phyloP scores from a whole-genome alignment of 208 protist genomes.

The Trypanosoma melophagium region DNA sequence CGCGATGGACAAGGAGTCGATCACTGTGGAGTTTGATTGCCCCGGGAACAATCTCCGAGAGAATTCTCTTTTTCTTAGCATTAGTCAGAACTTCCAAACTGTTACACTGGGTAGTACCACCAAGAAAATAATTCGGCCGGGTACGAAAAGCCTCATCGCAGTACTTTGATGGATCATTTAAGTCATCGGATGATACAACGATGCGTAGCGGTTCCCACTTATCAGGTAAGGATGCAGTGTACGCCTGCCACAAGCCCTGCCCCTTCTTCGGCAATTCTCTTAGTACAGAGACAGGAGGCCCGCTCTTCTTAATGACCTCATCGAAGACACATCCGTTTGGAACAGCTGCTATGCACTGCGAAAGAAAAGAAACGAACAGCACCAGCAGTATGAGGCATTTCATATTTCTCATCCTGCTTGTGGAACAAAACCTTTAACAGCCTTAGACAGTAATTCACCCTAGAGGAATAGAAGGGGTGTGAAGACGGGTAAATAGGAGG shows the following conservation, averaged over 20 bases:
- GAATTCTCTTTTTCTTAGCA: conserved; percentile 3
- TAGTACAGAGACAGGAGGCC: background rate
- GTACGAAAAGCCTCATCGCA: background rate
- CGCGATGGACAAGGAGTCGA: conserved; percentile 12
- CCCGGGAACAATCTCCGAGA: conserved; percentile 5
- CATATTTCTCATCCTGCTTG: no score
- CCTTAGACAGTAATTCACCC: no score
- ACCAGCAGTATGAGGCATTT: no score
- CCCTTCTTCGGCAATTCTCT: background rate
- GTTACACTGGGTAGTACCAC: background rate
- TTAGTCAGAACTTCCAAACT: background rate
- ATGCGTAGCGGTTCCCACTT: background rate
- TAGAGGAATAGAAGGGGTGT: no score
- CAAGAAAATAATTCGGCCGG: background rate
- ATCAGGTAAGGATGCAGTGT: background rate
- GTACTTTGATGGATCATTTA: background rate
- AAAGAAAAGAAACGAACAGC: no score
- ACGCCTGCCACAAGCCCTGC: background rate
- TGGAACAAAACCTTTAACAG: no score
- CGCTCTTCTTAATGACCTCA: conserved; percentile 1
- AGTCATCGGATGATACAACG: background rate
- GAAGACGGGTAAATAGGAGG: no score
- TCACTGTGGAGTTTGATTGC: conserved; percentile 19
- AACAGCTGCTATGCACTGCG: background rate
- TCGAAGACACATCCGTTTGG: background rate